Base-by-base conservation (phyloP, 768 basidiomycete species). In the Russula griseocarnosa region DNA sequence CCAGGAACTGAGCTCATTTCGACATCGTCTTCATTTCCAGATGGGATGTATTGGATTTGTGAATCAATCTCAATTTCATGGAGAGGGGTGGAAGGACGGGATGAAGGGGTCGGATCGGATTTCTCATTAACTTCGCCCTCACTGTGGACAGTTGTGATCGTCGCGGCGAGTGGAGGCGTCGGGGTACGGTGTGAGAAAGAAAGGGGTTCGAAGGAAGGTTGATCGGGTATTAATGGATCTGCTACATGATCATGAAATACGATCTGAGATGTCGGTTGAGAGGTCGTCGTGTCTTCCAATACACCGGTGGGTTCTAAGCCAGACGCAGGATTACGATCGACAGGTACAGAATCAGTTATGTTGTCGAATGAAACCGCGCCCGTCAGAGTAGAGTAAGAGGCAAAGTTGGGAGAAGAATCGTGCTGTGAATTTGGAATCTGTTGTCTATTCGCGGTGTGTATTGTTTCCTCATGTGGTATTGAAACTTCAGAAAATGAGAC, bases 81-180 rank as follows among this genome's bases (percentile, higher is more conserved):
- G 7, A 42, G 36, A 42, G n/a, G 36, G 8, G 53, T 40, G 38
- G 63, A 32, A 24, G 44, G 63, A 16, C 2, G 52, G 34, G 52
- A 22, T 53, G 50, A 38, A 42, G 46, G 28, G 9, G 22, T 55
- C 18, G 54, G 38, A 32, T 55, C 46, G 26, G 26, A 30, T n/a
- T 46, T 46, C 42, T 26, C 59, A 28, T 40, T 22, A 52, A 24
- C 46, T n/a, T 47, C 56, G 6, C 47, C 55, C n/a, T 66, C 65
- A 8, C 64, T 58, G 22, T 24, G 36, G 38, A 64, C 5, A 47
- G 20, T 42, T 18, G 65, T 63, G 14, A 66, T 66, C 51, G 34
- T 63, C 14, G 65, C 65, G 5, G 62, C 50, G 30, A 66, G 62
- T 3, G 62, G 65, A 11, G 65, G 65, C 10, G 65, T 64, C n/a